Percentiles rank a stretch among this genome's conserved stretches.
phyloP scores from a whole-genome alignment of 257 asterid species.

The Petunia secreta region DNA sequence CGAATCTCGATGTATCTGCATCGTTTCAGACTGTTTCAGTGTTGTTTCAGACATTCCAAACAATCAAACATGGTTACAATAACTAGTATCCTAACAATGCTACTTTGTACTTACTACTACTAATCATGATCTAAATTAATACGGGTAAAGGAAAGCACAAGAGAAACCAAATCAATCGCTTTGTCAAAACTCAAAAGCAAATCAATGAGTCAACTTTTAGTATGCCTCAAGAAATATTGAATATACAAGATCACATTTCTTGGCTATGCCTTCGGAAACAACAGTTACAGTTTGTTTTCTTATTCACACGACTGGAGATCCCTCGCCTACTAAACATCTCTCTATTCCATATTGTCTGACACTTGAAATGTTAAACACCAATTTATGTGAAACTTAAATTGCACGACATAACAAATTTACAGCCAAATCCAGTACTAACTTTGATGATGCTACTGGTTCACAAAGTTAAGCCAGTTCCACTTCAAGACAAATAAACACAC shows the following conservation, averaged over 20 bases:
- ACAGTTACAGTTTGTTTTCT: neutral
- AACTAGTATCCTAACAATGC: too few relatives aligned
- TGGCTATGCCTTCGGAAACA: slow-evolving; percentile 23
- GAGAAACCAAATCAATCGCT: too few relatives aligned
- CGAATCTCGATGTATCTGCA: too few relatives aligned
- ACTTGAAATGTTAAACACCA: slow-evolving; percentile 24
- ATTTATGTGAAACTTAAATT: slow-evolving; percentile 21
- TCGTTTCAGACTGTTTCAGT: too few relatives aligned
- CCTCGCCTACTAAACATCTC: slow-evolving; percentile 50
- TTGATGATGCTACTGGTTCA: slow-evolving; percentile 26
- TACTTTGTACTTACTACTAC: too few relatives aligned
- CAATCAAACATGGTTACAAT: too few relatives aligned
- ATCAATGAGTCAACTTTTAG: neutral
- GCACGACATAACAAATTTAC: slow-evolving; percentile 36
- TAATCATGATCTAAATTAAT: too few relatives aligned
- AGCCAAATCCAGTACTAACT: slow-evolving; percentile 23
- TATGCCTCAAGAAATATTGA: neutral
- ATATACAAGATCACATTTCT: slow-evolving; percentile 4
- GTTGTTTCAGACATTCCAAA: too few relatives aligned
- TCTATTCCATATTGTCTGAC: slow-evolving; percentile 34
- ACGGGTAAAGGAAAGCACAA: too few relatives aligned
- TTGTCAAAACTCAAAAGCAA: neutral
- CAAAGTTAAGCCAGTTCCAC: slow-evolving; percentile 32
- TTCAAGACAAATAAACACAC: slow-evolving; percentile 25
- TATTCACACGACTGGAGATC: slow-evolving; percentile 9